A percentile compares a stretch with the other conserved stretches of the same genome.
These are phyloP conservation scores for Salix suchowensis DNA, from an alignment of 345 rosid genomes.

Conservation along the genomic window DNA sequence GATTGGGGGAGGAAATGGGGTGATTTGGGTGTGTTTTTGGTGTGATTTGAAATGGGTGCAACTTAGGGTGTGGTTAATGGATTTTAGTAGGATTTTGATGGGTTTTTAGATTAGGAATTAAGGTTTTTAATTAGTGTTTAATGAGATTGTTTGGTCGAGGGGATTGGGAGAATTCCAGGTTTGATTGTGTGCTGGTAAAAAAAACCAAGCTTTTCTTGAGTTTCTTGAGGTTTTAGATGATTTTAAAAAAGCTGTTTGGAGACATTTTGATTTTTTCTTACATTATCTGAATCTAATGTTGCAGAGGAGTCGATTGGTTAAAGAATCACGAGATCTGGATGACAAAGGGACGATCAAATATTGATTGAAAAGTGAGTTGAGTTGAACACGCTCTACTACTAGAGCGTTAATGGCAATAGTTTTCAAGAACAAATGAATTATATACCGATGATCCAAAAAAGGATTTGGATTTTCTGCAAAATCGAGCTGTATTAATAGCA, in stretches of 20 bases:
- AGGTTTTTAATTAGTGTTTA: slow-evolving; percentile 8
- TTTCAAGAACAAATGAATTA: too few relatives aligned
- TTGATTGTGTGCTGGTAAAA: neutral
- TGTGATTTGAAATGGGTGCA: neutral
- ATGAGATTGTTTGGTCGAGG: neutral
- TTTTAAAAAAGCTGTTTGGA: neutral
- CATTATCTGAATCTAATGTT: neutral
- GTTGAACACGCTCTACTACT: slow-evolving; percentile 6
- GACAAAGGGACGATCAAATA: neutral
- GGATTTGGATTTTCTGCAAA: too few relatives aligned
- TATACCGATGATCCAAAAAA: too few relatives aligned
- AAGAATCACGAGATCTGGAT: slow-evolving; percentile 5
- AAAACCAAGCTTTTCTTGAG: neutral
- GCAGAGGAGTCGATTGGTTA: neutral
- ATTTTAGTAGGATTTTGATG: slow-evolving; percentile 6
- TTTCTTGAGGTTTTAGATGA: neutral
- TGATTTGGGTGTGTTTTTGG: neutral
- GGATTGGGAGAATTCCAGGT: slow-evolving; percentile 2
- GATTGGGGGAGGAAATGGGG: neutral
- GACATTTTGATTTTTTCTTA: neutral
- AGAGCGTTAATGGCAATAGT: too few relatives aligned
- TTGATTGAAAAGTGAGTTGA: neutral
- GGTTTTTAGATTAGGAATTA: neutral
- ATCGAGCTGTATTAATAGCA: too few relatives aligned
- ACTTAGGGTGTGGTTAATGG: neutral